Percentiles rank a stretch among this genome's conserved stretches.
These are phyloP conservation scores for Simmondsia chinensis DNA, from an alignment of 148 eudicot genomes.

Conservation along the genomic window DNA sequence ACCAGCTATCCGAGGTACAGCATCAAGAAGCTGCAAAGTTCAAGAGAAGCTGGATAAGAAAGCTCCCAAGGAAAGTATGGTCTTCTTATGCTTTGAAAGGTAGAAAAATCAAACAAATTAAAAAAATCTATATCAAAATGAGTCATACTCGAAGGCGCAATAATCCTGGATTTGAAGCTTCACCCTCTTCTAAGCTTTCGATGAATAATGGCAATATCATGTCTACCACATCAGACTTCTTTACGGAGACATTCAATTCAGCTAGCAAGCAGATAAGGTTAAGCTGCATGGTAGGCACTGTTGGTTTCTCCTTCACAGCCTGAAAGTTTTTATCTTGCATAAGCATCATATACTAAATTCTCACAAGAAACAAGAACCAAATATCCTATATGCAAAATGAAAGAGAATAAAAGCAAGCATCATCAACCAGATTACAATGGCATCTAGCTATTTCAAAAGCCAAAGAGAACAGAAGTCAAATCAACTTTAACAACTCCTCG, in stretches of 20 bases:
- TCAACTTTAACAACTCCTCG: too few relatives aligned
- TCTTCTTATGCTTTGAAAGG: background rate
- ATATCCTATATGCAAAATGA: too few relatives aligned
- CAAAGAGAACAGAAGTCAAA: too few relatives aligned
- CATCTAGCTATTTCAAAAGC: too few relatives aligned
- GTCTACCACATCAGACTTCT: constrained; percentile 90
- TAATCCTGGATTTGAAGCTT: constrained; percentile 80
- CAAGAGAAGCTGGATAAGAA: constrained; percentile 21
- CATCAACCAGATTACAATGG: too few relatives aligned
- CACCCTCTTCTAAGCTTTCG: constrained; percentile 95
- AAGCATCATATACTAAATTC: constrained; percentile 3
- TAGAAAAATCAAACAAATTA: background rate
- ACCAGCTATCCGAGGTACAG: constrained; percentile 90
- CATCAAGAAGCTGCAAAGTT: constrained; percentile 93
- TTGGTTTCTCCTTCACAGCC: constrained; percentile 71
- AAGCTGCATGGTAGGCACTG: constrained; percentile 62
- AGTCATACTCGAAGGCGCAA: constrained; percentile 79
- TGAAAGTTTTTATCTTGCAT: constrained; percentile 12
- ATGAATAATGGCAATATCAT: constrained; percentile 80
- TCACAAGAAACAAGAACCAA: too few relatives aligned
- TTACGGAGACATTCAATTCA: constrained; percentile 65
- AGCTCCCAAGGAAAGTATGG: constrained; percentile 3
- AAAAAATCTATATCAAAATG: constrained; percentile 6
- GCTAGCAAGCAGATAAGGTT: constrained; percentile 85
- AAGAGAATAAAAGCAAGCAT: too few relatives aligned